Base-by-base conservation (phyloP, 2,329 filamentous ascomycete species). In the Monosporascus sp. region DNA sequence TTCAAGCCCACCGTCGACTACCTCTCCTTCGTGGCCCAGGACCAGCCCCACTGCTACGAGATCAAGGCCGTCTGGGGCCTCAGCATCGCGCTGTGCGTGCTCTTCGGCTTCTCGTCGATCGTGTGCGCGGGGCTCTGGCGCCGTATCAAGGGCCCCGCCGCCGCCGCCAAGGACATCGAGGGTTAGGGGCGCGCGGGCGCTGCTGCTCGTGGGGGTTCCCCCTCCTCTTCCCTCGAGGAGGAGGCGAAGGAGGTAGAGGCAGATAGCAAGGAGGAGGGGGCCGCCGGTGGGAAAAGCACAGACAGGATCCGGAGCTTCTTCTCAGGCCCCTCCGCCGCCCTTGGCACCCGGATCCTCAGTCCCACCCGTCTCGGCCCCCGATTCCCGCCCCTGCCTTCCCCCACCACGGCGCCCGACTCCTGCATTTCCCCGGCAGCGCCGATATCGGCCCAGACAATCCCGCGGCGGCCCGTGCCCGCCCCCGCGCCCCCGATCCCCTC, bases 51-150 rank as follows among this genome's bases (percentile, higher is more conserved):
- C 52, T 97, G 92, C 74, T 84, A 85, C 64, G 85, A 94, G 75
- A 84, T 91, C 69, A 95, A 96, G 78, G 83, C 88, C 17, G 82
- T 94, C 59, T 96, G 91, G 92, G 91, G 90, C 1, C 72, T 96
- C 55, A 82, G 84, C 68, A 92, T 96, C 69, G 85, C 85, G 5
- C 79, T 95, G 48, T 90, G 85, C 68, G 80, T 88, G 44, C 72
- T 90, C 37, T 89, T 89, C 63, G 78, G 82, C 56, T 78, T 89
- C 55, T 86, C 83, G 2, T 72, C 77, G 46, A 70, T 86, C 48
- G 76, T 81, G 46, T 79, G 77, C 31, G 70, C 75, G 52, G 82
- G 83, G 60, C 73, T 90, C 39, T 88, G 84, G 82, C 78, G 81
- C 57, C 78, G 81, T 61, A 73, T 78, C 64, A 81, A 81, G 70